A percentile compares a stretch with the other conserved stretches of the same genome.
Evolutionary conservation across 2,329 filamentous ascomycete genomes (phyloP).

Genomic region (Orbilia ellipsospora): DNA sequence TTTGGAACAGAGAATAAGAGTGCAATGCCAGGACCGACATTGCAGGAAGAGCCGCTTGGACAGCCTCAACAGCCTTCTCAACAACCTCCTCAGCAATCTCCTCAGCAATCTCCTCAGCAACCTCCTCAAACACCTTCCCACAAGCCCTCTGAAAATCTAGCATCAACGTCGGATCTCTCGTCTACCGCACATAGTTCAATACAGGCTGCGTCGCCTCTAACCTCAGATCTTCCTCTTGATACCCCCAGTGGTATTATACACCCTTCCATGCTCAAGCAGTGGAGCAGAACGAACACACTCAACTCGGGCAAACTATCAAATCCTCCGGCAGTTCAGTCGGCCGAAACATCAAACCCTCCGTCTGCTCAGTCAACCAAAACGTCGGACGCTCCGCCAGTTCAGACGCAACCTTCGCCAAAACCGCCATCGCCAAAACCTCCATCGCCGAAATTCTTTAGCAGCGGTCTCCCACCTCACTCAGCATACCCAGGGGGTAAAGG

Average conservation of each 20-base stretch:
- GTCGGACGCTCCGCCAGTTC: not conserved
- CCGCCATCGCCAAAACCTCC: too few relatives aligned
- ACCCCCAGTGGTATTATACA: slow-evolving; percentile 32
- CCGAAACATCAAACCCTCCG: not conserved
- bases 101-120: not conserved
- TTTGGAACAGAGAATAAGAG: too few relatives aligned
- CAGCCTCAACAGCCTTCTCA: slow-evolving; percentile 1
- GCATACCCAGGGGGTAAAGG: slow-evolving; percentile 2
- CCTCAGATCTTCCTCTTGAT: not conserved
- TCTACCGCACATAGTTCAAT: not conserved
- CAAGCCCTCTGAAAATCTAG: not conserved
- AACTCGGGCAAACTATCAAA: slow-evolving; percentile 7
- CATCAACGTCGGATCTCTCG: not conserved
- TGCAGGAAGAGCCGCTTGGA: not conserved
- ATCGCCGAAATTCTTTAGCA: not conserved
- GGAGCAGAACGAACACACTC: slow-evolving; percentile 17
- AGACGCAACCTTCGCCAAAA: not conserved
- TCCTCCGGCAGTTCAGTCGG: not conserved
- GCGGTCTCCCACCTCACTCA: slow-evolving; percentile 1
- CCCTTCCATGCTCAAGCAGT: slow-evolving; percentile 43
- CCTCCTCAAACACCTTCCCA: not conserved
- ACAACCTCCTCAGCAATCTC: not conserved
- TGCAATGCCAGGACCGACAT: too few relatives aligned
- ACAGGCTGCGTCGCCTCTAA: not conserved
- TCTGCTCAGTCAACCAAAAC: not conserved